These are phyloP conservation scores for Peronospora belbahrii DNA, from an alignment of 352 stramenopile genomes.

Conservation along the genomic window DNA sequence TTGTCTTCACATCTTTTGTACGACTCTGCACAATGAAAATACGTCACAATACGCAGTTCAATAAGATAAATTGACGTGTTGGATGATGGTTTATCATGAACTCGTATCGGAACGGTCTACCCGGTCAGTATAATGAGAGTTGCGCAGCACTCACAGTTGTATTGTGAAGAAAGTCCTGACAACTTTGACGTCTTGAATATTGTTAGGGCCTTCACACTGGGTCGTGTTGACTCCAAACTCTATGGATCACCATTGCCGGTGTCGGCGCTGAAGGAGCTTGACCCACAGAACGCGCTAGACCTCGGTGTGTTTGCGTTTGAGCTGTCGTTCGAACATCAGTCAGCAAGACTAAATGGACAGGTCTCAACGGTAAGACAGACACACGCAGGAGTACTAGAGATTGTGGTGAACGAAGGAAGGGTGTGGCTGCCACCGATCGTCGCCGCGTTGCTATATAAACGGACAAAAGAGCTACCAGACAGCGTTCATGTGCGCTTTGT, in stretches of 20 bases:
- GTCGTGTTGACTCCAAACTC: no score
- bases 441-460: conserved; percentile 52
- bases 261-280: conserved; percentile 66
- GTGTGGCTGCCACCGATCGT: conserved; percentile 75
- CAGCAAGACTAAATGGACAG: neutral
- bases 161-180: no score
- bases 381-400: conserved; percentile 73
- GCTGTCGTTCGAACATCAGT: conserved; percentile 28
- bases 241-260: conserved; percentile 50
- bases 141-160: no score
- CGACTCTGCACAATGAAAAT: conserved; percentile 11
- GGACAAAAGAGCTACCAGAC: conserved; percentile 16
- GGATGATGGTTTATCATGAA: no score
- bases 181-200: no score
- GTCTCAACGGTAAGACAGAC: conserved; percentile 24
- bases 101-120: no score
- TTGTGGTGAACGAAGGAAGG: conserved; percentile 66
- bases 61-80: no score
- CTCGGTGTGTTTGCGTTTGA: conserved; percentile 79
- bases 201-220: no score
- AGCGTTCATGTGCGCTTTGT: conserved; percentile 61
- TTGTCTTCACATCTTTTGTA: conserved; percentile 12
- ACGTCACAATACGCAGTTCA: neutral
- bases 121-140: no score
- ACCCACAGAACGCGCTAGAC: conserved; percentile 70